A percentile compares a stretch with the other conserved stretches of the same genome.
These are phyloP conservation scores for Mesembryanthemum crystallinum DNA, from an alignment of 148 eudicot genomes.

Conservation along the genomic window DNA sequence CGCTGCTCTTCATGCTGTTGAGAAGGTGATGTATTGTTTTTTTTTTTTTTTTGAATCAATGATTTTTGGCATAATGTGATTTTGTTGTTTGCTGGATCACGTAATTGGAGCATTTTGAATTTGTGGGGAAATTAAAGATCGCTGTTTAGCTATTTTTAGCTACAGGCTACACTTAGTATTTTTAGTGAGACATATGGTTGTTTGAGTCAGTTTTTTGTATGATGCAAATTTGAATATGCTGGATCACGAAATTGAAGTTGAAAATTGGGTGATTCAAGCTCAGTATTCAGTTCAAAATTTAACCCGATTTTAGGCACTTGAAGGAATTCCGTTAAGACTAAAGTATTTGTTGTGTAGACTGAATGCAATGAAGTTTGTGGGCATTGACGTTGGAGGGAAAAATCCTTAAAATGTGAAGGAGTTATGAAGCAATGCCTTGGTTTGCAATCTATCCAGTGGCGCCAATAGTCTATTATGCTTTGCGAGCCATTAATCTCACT, in stretches of 20 bases:
- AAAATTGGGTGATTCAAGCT: background rate
- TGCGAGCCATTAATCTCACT: no score
- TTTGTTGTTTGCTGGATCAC: background rate
- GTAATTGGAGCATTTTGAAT: background rate
- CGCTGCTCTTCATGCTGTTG: constrained; percentile 97
- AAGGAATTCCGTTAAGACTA: background rate
- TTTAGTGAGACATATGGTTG: background rate
- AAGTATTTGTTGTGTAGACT: no score
- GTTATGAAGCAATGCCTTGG: no score
- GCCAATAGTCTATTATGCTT: no score
- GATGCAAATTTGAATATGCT: background rate
- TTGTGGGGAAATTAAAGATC: no score
- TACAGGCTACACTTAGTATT: background rate
- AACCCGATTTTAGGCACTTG: background rate
- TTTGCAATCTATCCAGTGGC: no score
- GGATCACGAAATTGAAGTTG: background rate
- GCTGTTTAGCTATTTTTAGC: no score
- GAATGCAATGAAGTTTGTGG: no score
- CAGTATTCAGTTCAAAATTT: background rate
- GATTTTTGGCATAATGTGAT: background rate
- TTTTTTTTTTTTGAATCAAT: background rate
- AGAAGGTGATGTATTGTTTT: constrained; percentile 46
- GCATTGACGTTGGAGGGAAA: no score
- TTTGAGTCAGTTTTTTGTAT: background rate
- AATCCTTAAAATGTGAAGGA: no score